Base-by-base conservation (phyloP, 768 basidiomycete species). In the Russula brevipes region DNA sequence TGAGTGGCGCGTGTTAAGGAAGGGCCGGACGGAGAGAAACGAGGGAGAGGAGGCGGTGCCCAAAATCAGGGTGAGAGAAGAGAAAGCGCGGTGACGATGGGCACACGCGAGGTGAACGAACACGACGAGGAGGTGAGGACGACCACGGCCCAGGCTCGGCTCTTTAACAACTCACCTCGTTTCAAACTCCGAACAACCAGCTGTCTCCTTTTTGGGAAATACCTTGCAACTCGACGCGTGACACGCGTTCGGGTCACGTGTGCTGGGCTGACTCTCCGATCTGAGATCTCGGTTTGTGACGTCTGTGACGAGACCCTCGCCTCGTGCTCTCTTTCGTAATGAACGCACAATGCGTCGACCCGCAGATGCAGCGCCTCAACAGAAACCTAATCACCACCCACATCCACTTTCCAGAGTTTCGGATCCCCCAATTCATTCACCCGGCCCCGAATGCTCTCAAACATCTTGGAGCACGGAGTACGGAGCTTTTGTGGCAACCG, bases 201-300 rank as follows among this genome's bases (percentile, higher is more conserved):
- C 38, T n/a, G 10, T 53, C 8, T 41, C 64, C 49, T 59, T 52
- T 61, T 67, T 46, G 5, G 65, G 65, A 59, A 64, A 60, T 55
- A 17, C 16, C 11, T 35, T 39, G 36, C 50, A 50, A 19, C 41
- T 59, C 30, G 67, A 68, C 67, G 67, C 67, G 67, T 61, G 59
- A 47, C 64, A 61, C 65, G 67, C 64, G 65, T 59, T 52, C 5
- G 4, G 7, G 41, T 68, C 67, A 68, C 67, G 67, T 68, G 67
- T 17, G 1, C 9, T 24, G 49, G 31, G 31, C 9, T 35, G 50
- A 9, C 8, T n/a, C 11, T 1, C 7, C 41, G 5, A 8, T 47
- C 44, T 53, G 53, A 39, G 41, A 47, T 49, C n/a, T 38, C 36
- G 60, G 45, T 36, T 16, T 39, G 38, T 39, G 38, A 39, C 24